Evolutionary conservation across 2,329 filamentous ascomycete species (phyloP), one percentile per base, ranked within the genome.

Genomic region (Orbilia blumenaviensis): DNA sequence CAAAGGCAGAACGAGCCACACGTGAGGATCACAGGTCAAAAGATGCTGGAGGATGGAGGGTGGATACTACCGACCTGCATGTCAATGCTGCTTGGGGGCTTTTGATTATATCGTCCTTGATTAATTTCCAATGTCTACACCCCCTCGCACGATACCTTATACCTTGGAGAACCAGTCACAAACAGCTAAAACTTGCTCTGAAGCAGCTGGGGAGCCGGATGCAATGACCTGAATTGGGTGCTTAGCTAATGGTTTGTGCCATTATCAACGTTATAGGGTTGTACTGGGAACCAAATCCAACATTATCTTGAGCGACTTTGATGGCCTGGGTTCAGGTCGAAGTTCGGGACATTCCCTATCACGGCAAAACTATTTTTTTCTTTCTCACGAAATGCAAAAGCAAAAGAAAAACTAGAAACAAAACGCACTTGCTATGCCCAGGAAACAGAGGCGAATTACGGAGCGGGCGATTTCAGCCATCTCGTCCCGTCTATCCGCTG

Each of bases 401-500:
- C 14, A 36, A n/a, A 16, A 42, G 48, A 64, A 34, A 64, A 27
- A 23, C 14, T 56, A n/a, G 25, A 42, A 62, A 48, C 42, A 41
- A 44, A 34, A 48, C n/a, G 44, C 66, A 71, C 52, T 36, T 38
- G 41, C 41, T 38, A 32, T 44, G 27, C 61, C 38, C 41, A 36
- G 21, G 16, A 58, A 3, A 38, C 42, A 36, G 61, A 66, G 62
- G 50, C 52, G 52, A 56, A 56, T 25, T 18, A 25, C 58, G 52
- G 25, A 67, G 34, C 69, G 52, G 69, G 72, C 60, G 38, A 66
- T 52, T 76, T 76, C 72, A 69, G 72, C 72, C 64, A 69, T 64
- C 62, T 69, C 64, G 72, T 69, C 72, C 72, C 72, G 72, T 61
- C 48, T 66, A 76, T 76, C 72, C 72, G 72, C 58, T 60, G 54